Base-by-base conservation (phyloP, 2,329 filamentous ascomycete species). In the Hymenoscyphus occultus region DNA sequence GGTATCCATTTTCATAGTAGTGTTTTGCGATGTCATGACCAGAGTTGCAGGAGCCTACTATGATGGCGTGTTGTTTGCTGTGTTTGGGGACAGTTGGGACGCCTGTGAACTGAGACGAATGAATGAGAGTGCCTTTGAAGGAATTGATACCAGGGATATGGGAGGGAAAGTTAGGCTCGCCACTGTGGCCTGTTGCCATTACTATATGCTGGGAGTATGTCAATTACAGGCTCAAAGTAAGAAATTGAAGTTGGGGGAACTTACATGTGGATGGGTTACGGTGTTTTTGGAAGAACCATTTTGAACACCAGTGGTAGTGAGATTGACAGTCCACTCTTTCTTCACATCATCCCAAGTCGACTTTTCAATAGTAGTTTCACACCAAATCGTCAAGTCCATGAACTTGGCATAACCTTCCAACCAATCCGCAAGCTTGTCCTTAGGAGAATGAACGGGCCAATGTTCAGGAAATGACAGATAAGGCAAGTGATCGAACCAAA, bases 381-480 rank as follows among this genome's bases (percentile, higher is more conserved):
- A 84, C 88, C 88, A 90, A 35, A 89, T 82, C 69, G 90, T 89
- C 56, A 91, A 80, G 68, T 91, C 89, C 16, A 91, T 78, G 0
- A 85, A 75, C 9, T 78, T 81, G 0, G 83, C 88, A 69, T 91
- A 91, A 0, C 82, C 78, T 69, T 90, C 87, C 65, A 91, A 86
- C 77, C 86, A 91, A 59, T 90, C 85, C 1, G 81, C 89, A 0
- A 90, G 78, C 72, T 91, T 91, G 74, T 91, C 88, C 71, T 90
- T 90, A 4, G 88, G 87, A 0, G 87, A 89, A 74, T 89, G 91
- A 19, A 89, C 78, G 2, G 88, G 88, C 88, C 88, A 91, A 60
- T 81, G 81, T 0, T 80, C 72, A 0, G 88, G 89, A 71, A 89
- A 90, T 0, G 79, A 78, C 3, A 91, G 69, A 72, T 89, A 91